Evolutionary conservation across 345 rosid species (phyloP).

Genomic region (Camelina neglecta): DNA sequence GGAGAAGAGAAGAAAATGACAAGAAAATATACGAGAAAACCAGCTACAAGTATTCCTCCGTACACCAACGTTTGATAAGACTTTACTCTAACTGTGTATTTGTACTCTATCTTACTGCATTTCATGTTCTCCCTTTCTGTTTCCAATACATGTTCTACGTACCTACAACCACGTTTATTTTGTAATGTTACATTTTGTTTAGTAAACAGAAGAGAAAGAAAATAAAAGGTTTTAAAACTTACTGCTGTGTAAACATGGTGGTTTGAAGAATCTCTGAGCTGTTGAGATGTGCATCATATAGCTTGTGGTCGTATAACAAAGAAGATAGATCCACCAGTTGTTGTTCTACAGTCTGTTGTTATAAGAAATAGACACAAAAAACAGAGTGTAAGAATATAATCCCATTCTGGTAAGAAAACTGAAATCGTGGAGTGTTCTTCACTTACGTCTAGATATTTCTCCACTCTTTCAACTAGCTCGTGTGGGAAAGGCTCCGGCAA

Average conservation of each 20-base stretch:
- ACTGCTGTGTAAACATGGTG: conserved; percentile 87
- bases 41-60: conserved; percentile 89
- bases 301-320: conserved; percentile 80
- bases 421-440: not conserved
- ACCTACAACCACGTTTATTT: conserved; percentile 50
- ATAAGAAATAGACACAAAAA: not conserved
- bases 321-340: conserved; percentile 95
- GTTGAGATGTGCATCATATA: conserved; percentile 86
- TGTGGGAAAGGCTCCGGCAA: no score
- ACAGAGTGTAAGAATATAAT: conserved; percentile 3
- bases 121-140: conserved; percentile 78
- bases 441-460: conserved; percentile 95
- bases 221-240: conserved; percentile 37
- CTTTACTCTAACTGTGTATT: conserved; percentile 63
- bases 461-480: conserved; percentile 21
- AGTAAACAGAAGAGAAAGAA: not conserved
- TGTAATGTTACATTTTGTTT: not conserved
- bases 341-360: conserved; percentile 80
- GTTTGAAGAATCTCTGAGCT: conserved; percentile 94
- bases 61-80: conserved; percentile 84
- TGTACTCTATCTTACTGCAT: conserved; percentile 82
- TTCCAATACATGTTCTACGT: conserved; percentile 73
- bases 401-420: not conserved
- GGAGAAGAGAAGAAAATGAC: conserved; percentile 94
- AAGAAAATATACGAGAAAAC: conserved; percentile 79